Conservation (phyloP, 179 eudicot species). For the Drosera spatulata region DNA sequence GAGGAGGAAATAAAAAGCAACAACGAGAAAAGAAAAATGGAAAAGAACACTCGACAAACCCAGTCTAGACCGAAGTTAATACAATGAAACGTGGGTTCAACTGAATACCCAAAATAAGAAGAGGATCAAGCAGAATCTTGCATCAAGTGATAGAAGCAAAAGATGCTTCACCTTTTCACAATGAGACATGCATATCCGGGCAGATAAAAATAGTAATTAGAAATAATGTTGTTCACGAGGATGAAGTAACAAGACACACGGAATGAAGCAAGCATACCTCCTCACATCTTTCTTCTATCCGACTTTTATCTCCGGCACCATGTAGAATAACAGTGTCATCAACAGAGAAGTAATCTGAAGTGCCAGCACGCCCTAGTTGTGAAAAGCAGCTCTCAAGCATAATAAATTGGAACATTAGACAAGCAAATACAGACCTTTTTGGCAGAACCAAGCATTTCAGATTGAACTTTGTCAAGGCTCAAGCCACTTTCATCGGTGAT, state of each 20-base stretch:
- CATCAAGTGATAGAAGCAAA: no score
- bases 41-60: no score
- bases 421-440: conserved; percentile 47
- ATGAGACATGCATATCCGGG: no score
- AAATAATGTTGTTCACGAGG: no score
- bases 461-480: conserved; percentile 54
- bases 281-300: conserved; percentile 87
- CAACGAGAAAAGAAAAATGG: no score
- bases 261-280: conserved; percentile 37
- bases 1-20: no score
- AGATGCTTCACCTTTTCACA: no score
- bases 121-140: no score
- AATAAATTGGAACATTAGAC: not conserved
- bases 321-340: conserved; percentile 83
- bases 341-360: conserved; percentile 65
- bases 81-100: no score
- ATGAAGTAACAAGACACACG: not conserved
- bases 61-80: no score
- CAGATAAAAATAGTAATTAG: no score
- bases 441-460: conserved; percentile 84
- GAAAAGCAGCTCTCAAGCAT: not conserved
- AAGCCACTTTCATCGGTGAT: conserved; percentile 71
- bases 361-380: conserved; percentile 10
- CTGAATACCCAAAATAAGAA: no score
- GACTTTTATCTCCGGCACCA: conserved; percentile 84